phyloP scores from a whole-genome alignment of 257 asterid species.

The Primulina eburnea region DNA sequence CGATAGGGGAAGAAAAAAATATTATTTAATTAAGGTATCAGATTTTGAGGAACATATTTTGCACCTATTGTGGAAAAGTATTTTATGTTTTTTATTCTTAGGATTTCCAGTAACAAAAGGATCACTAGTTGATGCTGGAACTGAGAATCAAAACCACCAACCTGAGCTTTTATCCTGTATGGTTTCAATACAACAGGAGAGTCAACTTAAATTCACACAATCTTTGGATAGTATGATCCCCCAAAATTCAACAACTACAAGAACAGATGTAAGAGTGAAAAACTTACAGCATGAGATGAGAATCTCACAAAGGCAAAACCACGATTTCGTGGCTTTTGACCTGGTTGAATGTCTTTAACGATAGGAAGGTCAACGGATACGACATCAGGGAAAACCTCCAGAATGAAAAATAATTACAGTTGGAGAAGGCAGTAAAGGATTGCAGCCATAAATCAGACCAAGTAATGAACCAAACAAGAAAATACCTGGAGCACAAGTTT shows the following conservation, averaged over 20 bases:
- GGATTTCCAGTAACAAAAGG: slow-evolving; percentile 37
- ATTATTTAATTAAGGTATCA: slow-evolving; percentile 12
- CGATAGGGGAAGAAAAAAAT: neutral
- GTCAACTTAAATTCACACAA: slow-evolving; percentile 45
- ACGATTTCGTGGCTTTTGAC: slow-evolving; percentile 69
- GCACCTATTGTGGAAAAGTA: slow-evolving; percentile 15
- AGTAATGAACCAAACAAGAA: slow-evolving; percentile 16
- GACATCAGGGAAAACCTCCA: slow-evolving; percentile 74
- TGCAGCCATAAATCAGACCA: neutral
- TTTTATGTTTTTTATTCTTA: slow-evolving; percentile 15
- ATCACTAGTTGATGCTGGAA: slow-evolving; percentile 61
- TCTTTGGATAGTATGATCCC: slow-evolving; percentile 15
- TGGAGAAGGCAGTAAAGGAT: slow-evolving; percentile 9
- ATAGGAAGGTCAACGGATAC: slow-evolving; percentile 66
- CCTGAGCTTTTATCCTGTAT: slow-evolving; percentile 87
- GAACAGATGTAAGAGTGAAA: slow-evolving; percentile 21
- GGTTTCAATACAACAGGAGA: slow-evolving; percentile 61
- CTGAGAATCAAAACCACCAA: slow-evolving; percentile 83
- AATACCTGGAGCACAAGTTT: slow-evolving; percentile 70
- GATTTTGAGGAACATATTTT: slow-evolving; percentile 23
- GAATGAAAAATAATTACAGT: slow-evolving; percentile 14
- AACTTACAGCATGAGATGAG: slow-evolving; percentile 79
- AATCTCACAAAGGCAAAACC: slow-evolving; percentile 91
- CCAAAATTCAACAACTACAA: slow-evolving; percentile 23
- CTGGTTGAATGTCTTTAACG: slow-evolving; percentile 46